These are phyloP conservation scores for Calonectria leucothoes DNA, from an alignment of 2,329 filamentous ascomycete species.

Conservation along the genomic window DNA sequence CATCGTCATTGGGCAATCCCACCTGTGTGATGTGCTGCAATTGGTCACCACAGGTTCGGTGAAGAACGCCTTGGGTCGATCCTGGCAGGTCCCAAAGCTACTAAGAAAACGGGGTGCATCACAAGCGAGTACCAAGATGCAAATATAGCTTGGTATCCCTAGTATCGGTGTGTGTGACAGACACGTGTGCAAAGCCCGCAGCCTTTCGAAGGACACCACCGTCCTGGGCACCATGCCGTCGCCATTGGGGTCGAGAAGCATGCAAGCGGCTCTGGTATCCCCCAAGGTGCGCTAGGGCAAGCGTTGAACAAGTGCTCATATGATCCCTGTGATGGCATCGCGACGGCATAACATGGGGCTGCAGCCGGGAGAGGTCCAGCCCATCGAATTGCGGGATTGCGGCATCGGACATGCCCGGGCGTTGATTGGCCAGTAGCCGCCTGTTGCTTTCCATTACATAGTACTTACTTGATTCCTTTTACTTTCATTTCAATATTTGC, in stretches of 20 bases:
- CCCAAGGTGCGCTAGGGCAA: background rate
- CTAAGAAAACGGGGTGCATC: constrained; percentile 2
- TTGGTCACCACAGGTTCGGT: constrained; percentile 2
- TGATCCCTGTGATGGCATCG: constrained; percentile 23
- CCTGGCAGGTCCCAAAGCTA: background rate
- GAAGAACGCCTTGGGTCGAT: constrained; percentile 7
- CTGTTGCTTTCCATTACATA: constrained; percentile 42
- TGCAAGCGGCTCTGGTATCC: constrained; percentile 3
- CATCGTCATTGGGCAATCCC: background rate
- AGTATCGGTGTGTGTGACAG: background rate
- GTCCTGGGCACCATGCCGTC: background rate
- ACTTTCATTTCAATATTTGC: constrained; percentile 26
- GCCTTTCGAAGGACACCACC: background rate
- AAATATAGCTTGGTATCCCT: background rate
- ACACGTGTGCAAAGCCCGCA: constrained; percentile 1
- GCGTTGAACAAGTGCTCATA: constrained; percentile 19
- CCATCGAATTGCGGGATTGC: constrained; percentile 26
- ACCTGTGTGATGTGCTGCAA: background rate
- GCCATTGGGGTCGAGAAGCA: background rate
- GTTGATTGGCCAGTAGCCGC: constrained; percentile 42
- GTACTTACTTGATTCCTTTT: constrained; percentile 45
- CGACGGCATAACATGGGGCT: constrained; percentile 17
- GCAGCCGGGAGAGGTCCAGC: constrained; percentile 9
- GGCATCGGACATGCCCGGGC: constrained; percentile 31
- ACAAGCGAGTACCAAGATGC: background rate